Evolutionary conservation across 73 alveolate genomes (phyloP).

Genomic region (Durusdinium trenchii): DNA sequence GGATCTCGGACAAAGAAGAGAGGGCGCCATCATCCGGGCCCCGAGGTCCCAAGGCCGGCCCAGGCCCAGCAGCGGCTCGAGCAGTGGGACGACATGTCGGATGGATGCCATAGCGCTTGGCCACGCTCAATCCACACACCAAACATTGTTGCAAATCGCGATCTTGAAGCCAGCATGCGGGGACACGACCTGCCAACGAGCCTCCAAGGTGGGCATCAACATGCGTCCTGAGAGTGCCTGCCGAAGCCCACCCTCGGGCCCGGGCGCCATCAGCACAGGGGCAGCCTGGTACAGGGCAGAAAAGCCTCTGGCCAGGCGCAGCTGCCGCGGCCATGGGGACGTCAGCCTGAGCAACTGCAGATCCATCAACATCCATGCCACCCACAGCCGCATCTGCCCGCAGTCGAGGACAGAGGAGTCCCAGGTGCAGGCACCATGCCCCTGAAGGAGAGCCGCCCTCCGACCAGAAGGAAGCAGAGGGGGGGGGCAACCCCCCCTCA

Average conservation of each 20-base stretch:
- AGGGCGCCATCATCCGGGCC: slow-evolving; percentile 19
- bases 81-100: slow-evolving; percentile 41
- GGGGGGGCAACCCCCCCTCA: slow-evolving; percentile 26
- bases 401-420: slow-evolving; percentile 30
- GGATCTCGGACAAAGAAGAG: background rate
- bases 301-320: slow-evolving; percentile 21
- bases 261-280: slow-evolving; percentile 25
- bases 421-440: slow-evolving; percentile 53
- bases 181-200: slow-evolving; percentile 4
- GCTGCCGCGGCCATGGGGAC: slow-evolving; percentile 18
- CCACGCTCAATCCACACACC: slow-evolving; percentile 40
- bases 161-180: background rate
- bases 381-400: background rate
- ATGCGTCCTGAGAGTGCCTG: background rate
- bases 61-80: slow-evolving; percentile 1
- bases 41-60: background rate
- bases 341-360: background rate
- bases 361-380: background rate
- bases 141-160: background rate
- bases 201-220: slow-evolving; percentile 27
- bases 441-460: background rate
- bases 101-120: slow-evolving; percentile 36
- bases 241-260: slow-evolving; percentile 1
- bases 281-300: slow-evolving; percentile 45
- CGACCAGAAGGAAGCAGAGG: slow-evolving; percentile 6